Base-by-base conservation (phyloP, 306 rosid genomes). In the Medicago arabica region DNA sequence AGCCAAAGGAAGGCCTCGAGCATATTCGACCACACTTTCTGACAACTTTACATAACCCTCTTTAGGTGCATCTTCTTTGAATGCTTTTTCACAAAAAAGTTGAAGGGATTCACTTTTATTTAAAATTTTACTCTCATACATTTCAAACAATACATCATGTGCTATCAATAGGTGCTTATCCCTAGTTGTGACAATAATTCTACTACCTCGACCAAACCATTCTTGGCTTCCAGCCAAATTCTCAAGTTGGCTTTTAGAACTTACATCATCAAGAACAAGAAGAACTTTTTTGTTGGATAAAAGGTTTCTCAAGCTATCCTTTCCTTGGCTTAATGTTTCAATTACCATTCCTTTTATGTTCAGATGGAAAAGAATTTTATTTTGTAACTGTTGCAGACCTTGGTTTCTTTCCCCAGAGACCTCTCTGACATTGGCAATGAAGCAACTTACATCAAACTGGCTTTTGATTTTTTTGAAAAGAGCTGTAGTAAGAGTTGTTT, bases 1-100 rank as follows among this genome's bases (percentile, higher is more conserved):
- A 18, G 81, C 70, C 65, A 81, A 14, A 10, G 85, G 85, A 76
- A 75, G 78, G 47, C 85, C 66, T 3, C 46, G 12, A 11, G 81
- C 69, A 71, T 76, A 76, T 16, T 43, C 3, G 8, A 76, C 64
- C 0, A 76, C 50, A 28, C 1, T 16, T 53, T 54, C 9, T 0
- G 78, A 76, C 9, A 81, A 9, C 50, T 81, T 38, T 8, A 64
- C 8, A 44, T 8, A 71, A 17, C 18, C 74, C 18, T 54, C 38
- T 63, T 63, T 11, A 2, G 38, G 44, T 2, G 10, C 25, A 1
- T 39, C 25, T 10, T 36, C 19, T 40, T 55, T 28, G 12, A 81
- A 76, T 5, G 78, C 70, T 44, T 46, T 41, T 15, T 16, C 36
- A 64, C 54, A 51, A n/a, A 81, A 81, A 40, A 76, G 81, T 18